Conservation (phyloP, 1,139 yeast species). For the Hansenula lynferdii region DNA sequence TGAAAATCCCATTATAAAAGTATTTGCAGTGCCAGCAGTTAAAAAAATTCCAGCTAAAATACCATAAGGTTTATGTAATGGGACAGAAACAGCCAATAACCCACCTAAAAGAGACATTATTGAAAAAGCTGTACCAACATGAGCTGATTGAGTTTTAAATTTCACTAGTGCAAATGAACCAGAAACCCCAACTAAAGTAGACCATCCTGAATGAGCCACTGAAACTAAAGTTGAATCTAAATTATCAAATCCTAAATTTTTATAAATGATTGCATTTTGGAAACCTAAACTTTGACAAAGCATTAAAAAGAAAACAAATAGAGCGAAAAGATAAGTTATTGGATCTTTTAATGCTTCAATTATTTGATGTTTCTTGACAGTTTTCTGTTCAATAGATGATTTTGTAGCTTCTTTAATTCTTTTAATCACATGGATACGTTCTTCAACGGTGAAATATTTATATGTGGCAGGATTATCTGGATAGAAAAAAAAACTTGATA, state of each 20-base stretch:
- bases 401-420: conserved; percentile 50
- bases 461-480: conserved; percentile 49
- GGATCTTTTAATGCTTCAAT: conserved; percentile 38
- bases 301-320: conserved; percentile 33
- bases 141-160: conserved; percentile 18
- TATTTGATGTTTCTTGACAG: conserved; percentile 50
- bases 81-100: conserved; percentile 26
- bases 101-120: conserved; percentile 27
- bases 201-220: conserved; percentile 32
- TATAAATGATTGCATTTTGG: conserved; percentile 36
- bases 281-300: conserved; percentile 37
- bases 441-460: conserved; percentile 43
- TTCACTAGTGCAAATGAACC: conserved; percentile 14
- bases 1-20: conserved; percentile 20
- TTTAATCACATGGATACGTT: conserved; percentile 46
- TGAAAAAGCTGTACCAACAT: conserved; percentile 15
- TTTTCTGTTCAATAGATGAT: conserved; percentile 30
- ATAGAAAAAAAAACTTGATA: conserved; percentile 36
- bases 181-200: conserved; percentile 15
- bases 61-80: conserved; percentile 25
- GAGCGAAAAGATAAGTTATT: conserved; percentile 45
- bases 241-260: conserved; percentile 30
- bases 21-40: conserved; percentile 15
- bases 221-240: conserved; percentile 24
- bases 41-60: conserved; percentile 26